Conservation (phyloP, 2,329 filamentous ascomycete species). For the Cladosporium sphaerospermum region DNA sequence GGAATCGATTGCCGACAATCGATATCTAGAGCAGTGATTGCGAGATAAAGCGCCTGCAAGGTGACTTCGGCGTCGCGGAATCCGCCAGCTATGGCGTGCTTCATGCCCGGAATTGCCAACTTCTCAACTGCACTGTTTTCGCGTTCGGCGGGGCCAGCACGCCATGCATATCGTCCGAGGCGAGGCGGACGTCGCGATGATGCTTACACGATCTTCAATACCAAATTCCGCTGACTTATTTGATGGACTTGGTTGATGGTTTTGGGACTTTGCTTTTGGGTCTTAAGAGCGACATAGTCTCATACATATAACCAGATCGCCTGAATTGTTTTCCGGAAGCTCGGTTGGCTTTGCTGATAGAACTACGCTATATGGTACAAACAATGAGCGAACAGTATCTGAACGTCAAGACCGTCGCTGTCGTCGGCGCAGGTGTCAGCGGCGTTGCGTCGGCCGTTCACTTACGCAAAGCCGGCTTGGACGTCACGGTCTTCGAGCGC, state of each 20-base stretch:
- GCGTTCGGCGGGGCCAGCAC: background rate
- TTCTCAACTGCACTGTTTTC: background rate
- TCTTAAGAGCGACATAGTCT: background rate
- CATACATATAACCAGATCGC: too few species aligned
- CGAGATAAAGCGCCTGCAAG: too few species aligned
- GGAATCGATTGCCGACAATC: too few species aligned
- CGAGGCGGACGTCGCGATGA: too few species aligned
- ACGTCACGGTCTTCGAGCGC: conserved; percentile 52
- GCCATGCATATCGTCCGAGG: too few species aligned
- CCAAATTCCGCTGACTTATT: background rate
- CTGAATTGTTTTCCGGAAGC: background rate
- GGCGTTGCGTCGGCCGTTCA: conserved; percentile 44
- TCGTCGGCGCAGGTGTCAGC: conserved; percentile 49
- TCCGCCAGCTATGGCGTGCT: background rate
- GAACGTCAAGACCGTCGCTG: conserved; percentile 30
- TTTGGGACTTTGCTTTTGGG: background rate
- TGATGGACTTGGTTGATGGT: background rate
- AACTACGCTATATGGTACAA: background rate
- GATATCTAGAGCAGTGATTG: too few species aligned
- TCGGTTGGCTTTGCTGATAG: background rate
- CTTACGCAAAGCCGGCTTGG: conserved; percentile 39
- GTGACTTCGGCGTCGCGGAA: background rate
- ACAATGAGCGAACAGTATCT: background rate
- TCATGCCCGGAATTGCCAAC: background rate
- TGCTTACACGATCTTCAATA: too few species aligned